Conservation (phyloP, 805 yeast genomes). For the Nakazawaea siamensis region DNA sequence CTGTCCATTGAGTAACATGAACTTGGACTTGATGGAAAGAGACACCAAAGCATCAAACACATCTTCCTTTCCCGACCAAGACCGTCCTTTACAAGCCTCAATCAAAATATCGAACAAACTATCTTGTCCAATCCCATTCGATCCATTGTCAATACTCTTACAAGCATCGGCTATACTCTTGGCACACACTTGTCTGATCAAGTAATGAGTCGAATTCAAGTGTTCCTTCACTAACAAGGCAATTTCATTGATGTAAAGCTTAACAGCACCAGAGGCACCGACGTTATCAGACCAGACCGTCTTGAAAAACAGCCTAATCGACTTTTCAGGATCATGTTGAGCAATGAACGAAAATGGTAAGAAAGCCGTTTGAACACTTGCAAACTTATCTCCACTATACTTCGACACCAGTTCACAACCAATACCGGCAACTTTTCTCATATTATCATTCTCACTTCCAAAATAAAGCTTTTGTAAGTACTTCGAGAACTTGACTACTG, state of each 20-base stretch:
- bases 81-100: constrained; percentile 62
- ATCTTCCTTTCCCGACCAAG: constrained; percentile 84
- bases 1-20: constrained; percentile 22
- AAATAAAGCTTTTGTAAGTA: constrained; percentile 51
- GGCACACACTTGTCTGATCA: constrained; percentile 64
- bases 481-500: constrained; percentile 45
- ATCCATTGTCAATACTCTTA: constrained; percentile 28
- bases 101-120: constrained; percentile 44
- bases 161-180: constrained; percentile 54
- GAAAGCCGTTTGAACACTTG: constrained; percentile 50
- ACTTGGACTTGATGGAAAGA: constrained; percentile 38
- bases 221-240: constrained; percentile 38
- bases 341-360: constrained; percentile 79
- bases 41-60: constrained; percentile 64
- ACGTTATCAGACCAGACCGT: constrained; percentile 74
- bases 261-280: constrained; percentile 68
- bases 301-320: constrained; percentile 41
- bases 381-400: constrained; percentile 62
- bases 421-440: constrained; percentile 43
- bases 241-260: constrained; percentile 65
- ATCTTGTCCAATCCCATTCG: constrained; percentile 19
- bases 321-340: constrained; percentile 49
- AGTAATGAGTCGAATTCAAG: constrained; percentile 51
- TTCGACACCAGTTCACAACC: constrained; percentile 61
- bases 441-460: constrained; percentile 31